A percentile compares a stretch with the other conserved stretches of the same genome.
These are phyloP conservation scores for Phytophthora uliginosa DNA, from an alignment of 352 stramenopile genomes.

Conservation along the genomic window DNA sequence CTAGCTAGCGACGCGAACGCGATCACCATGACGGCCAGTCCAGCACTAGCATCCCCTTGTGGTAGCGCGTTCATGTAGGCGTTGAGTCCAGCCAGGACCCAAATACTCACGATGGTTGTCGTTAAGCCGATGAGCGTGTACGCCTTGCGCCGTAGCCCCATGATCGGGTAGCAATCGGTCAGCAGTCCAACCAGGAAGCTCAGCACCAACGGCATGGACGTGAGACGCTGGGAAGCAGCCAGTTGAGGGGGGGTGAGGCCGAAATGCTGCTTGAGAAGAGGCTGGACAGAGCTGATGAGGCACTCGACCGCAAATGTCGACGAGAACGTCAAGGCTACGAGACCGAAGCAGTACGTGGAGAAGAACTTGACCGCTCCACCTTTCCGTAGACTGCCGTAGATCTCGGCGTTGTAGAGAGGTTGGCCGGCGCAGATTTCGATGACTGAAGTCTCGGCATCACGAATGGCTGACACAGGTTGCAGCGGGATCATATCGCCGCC, in stretches of 20 bases:
- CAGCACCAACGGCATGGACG: slow-evolving; percentile 70
- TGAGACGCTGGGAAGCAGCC: slow-evolving; percentile 35
- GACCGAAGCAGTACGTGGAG: slow-evolving; percentile 43
- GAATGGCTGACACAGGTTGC: neutral
- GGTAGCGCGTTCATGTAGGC: slow-evolving; percentile 27
- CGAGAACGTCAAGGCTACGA: slow-evolving; percentile 52
- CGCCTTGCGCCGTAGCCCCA: slow-evolving; percentile 74
- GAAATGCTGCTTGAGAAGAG: slow-evolving; percentile 43
- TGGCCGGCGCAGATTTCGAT: slow-evolving; percentile 24
- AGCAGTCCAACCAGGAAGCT: slow-evolving; percentile 88
- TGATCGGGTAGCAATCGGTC: slow-evolving; percentile 85
- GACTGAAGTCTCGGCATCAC: slow-evolving; percentile 21
- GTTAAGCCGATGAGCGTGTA: slow-evolving; percentile 80
- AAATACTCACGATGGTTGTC: slow-evolving; percentile 40
- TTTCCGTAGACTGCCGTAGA: slow-evolving; percentile 59
- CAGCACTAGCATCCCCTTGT: neutral
- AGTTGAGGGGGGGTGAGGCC: slow-evolving; percentile 28
- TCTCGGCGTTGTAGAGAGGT: slow-evolving; percentile 66
- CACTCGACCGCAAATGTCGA: slow-evolving; percentile 47
- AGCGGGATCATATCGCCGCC: slow-evolving; percentile 10
- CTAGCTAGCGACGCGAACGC: slow-evolving; percentile 32
- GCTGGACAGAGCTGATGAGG: slow-evolving; percentile 32
- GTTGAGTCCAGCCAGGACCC: slow-evolving; percentile 41
- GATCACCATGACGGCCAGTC: slow-evolving; percentile 35
- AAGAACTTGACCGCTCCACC: slow-evolving; percentile 53